phyloP scores from a whole-genome alignment of 176 grass and related monocot genomes.

The Neostapfia colusana region DNA sequence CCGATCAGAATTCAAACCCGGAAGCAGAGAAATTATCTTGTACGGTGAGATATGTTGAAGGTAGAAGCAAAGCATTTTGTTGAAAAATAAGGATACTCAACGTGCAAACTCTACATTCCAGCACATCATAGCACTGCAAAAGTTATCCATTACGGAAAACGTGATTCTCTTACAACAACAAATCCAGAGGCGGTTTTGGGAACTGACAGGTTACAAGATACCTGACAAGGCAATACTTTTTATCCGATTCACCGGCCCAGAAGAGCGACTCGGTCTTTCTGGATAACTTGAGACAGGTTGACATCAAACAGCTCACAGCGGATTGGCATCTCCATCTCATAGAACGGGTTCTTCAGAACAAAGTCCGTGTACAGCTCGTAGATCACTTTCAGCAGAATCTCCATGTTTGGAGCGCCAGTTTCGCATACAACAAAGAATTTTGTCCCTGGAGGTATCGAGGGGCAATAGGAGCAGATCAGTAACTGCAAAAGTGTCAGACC shows the following conservation, averaged over 20 bases:
- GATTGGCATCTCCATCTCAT: slow-evolving; percentile 99
- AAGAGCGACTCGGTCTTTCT: slow-evolving; percentile 79
- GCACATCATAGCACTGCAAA: no score
- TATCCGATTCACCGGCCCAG: slow-evolving; percentile 61
- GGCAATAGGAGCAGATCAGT: slow-evolving; percentile 13
- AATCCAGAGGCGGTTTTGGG: background rate
- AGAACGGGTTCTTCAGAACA: slow-evolving; percentile 94
- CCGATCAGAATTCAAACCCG: background rate
- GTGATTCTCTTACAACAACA: background rate
- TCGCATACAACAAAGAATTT: slow-evolving; percentile 95
- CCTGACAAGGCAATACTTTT: background rate
- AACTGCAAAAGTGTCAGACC: background rate
- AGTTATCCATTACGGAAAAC: no score
- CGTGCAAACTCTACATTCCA: slow-evolving; percentile 47
- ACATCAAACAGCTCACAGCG: slow-evolving; percentile 92
- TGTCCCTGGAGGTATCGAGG: slow-evolving; percentile 55
- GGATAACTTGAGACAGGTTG: slow-evolving; percentile 82
- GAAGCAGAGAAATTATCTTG: background rate
- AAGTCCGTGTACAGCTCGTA: slow-evolving; percentile 92
- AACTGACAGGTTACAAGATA: slow-evolving; percentile 1
- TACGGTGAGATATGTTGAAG: background rate
- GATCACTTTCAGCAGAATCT: slow-evolving; percentile 69
- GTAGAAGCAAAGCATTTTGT: background rate
- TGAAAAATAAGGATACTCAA: slow-evolving; percentile 61
- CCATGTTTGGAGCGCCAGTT: slow-evolving; percentile 68